Base-by-base conservation (phyloP, 805 yeast genomes). In the Komagataella mondaviorum region DNA sequence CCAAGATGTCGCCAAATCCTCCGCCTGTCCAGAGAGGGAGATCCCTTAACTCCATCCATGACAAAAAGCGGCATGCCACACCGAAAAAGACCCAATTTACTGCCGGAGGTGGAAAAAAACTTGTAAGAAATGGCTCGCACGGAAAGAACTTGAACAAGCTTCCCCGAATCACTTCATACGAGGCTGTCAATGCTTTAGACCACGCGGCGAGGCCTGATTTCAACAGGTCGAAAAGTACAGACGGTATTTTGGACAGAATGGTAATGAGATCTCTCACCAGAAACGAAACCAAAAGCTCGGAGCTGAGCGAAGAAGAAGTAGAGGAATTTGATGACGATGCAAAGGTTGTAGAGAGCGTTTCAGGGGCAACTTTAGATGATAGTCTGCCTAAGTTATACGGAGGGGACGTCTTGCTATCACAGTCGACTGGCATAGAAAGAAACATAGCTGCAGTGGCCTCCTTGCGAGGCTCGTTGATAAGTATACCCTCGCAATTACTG, bases 241-340 rank as follows among this genome's bases (percentile, higher is more conserved):
- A 66, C 48, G 68, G 64, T 4, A 57, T 64, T 2, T 44, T 52
- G 14, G 46, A 57, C 12, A 59, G 60, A 24, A 49, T 57, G 20
- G 48, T 48, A 14, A 51, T 46, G 46, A 16, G 18, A 8, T 10
- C 44, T 3, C 39, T 30, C 39, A 20, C 51, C 52, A 14, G 50
- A 51, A 23, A 48, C 49, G 22, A 51, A 43, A 36, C 36, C 20
- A 20, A 16, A 23, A 23, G 36, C 6, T 12, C 51, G 23, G 52
- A n/a, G 54, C 16, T 55, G 60, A 45, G 47, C 4, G 73, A 67
- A 51, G 74, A 70, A 49, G 74, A 70, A 52, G 75, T 68, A 1
- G 75, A 71, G 16, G 60, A 63, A n/a, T 68, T 69, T 53, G 68
- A 71, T 18, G 66, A 68, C 51, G 66, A 67, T 52, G 71, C 62